Percentiles rank a stretch among this genome's conserved stretches.
These are phyloP conservation scores for Phytophthora fragariae DNA, from an alignment of 352 stramenopile genomes.

Conservation along the genomic window DNA sequence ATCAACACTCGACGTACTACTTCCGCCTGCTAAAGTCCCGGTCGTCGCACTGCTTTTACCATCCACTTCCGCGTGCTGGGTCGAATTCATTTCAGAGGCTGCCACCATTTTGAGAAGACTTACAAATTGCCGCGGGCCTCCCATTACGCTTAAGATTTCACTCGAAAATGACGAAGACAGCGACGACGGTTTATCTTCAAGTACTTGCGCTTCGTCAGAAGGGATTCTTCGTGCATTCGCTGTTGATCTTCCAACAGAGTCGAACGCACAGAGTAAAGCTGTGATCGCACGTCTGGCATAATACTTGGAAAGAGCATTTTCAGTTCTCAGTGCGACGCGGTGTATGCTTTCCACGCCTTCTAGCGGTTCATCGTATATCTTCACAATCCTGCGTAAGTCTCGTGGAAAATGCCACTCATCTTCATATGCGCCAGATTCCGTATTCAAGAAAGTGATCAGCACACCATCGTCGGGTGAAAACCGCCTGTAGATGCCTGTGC, in stretches of 20 bases:
- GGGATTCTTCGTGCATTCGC: background rate
- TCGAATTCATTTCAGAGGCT: slow-evolving; percentile 79
- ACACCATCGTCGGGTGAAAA: slow-evolving; percentile 69
- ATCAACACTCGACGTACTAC: slow-evolving; percentile 7
- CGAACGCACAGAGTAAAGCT: slow-evolving; percentile 40
- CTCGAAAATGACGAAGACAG: slow-evolving; percentile 32
- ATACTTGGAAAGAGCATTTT: slow-evolving; percentile 84
- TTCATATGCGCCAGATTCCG: slow-evolving; percentile 86
- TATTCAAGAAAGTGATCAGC: slow-evolving; percentile 87
- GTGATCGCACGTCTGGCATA: slow-evolving; percentile 74
- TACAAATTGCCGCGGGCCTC: slow-evolving; percentile 78
- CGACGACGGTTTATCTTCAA: slow-evolving; percentile 28
- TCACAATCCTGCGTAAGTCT: slow-evolving; percentile 79
- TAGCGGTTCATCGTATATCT: slow-evolving; percentile 83
- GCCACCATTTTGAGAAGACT: slow-evolving; percentile 85
- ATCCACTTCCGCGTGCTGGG: slow-evolving; percentile 21
- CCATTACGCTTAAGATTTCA: slow-evolving; percentile 60
- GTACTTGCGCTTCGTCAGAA: background rate
- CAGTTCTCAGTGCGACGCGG: slow-evolving; percentile 73
- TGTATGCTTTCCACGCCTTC: slow-evolving; percentile 78
- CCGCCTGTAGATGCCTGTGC: slow-evolving; percentile 74
- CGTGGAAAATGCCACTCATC: slow-evolving; percentile 82
- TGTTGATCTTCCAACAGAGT: slow-evolving; percentile 12
- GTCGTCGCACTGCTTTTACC: background rate
- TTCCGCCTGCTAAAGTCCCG: background rate